Evolutionary conservation across 1,284 basidiomycete genomes (phyloP).

Genomic region (Heterobasidion annosum): DNA sequence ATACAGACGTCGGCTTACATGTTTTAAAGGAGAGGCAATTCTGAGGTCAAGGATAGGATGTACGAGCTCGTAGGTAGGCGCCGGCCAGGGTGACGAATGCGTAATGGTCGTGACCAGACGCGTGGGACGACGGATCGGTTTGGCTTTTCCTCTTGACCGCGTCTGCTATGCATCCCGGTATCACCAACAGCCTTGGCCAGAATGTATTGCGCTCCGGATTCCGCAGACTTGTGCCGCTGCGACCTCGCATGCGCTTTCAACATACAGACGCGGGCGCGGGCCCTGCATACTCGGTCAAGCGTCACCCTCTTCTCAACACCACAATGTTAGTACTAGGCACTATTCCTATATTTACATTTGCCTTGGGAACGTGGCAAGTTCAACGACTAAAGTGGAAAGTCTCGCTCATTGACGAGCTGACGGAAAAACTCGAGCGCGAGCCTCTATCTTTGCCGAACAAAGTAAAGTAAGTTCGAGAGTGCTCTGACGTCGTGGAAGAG

Average conservation of each 20-base stretch:
- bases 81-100: neutral
- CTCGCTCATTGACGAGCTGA: slow-evolving; percentile 87
- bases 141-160: neutral
- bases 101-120: neutral
- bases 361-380: slow-evolving; percentile 91
- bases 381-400: slow-evolving; percentile 94
- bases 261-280: slow-evolving; percentile 6
- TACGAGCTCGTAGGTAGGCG: neutral
- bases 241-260: slow-evolving; percentile 1
- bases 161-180: too few relatives aligned
- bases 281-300: slow-evolving; percentile 40
- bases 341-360: slow-evolving; percentile 87
- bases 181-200: too few relatives aligned
- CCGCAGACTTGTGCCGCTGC: too few relatives aligned
- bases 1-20: slow-evolving; percentile 7
- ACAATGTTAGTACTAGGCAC: slow-evolving; percentile 76
- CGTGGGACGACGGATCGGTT: neutral
- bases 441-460: slow-evolving; percentile 76
- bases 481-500: slow-evolving; percentile 2
- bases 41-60: neutral
- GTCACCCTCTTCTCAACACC: slow-evolving; percentile 54
- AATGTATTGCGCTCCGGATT: too few relatives aligned
- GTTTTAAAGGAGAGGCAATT: neutral
- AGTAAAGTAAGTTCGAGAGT: slow-evolving; percentile 69
- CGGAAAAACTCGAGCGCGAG: slow-evolving; percentile 79